A percentile compares a stretch with the other conserved stretches of the same genome.
Evolutionary conservation across 768 basidiomycete species (phyloP).

Genomic region (Boletus bicolor): DNA sequence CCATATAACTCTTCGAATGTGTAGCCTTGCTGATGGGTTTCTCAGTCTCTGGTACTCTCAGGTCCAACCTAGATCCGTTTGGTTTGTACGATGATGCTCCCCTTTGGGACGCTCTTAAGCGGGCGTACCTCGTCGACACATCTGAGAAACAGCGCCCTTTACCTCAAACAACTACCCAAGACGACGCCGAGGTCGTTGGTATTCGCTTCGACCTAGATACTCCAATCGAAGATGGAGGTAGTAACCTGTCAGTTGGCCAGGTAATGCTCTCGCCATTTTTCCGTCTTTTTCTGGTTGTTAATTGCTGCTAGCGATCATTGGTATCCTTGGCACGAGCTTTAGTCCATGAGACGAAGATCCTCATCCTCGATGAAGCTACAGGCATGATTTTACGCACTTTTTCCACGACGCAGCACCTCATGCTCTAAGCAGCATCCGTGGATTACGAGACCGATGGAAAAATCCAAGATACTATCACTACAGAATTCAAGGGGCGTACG

Average conservation of each 20-base stretch:
- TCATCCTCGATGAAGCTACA: slow-evolving; percentile 90
- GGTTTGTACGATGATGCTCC: slow-evolving; percentile 71
- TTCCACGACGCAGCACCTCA: not conserved
- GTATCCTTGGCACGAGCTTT: slow-evolving; percentile 87
- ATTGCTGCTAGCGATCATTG: slow-evolving; percentile 66
- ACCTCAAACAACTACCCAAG: slow-evolving; percentile 34
- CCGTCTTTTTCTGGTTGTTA: not conserved
- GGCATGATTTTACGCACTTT: slow-evolving; percentile 33
- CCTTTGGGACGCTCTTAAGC: slow-evolving; percentile 85
- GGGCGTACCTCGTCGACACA: slow-evolving; percentile 75
- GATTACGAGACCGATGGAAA: slow-evolving; percentile 88
- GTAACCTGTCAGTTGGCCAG: slow-evolving; percentile 72
- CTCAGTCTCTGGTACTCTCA: slow-evolving; percentile 72
- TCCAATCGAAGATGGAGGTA: slow-evolving; percentile 81
- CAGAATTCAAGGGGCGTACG: slow-evolving; percentile 80
- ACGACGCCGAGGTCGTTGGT: slow-evolving; percentile 38
- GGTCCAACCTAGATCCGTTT: slow-evolving; percentile 90
- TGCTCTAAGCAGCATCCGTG: slow-evolving; percentile 56
- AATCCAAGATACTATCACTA: slow-evolving; percentile 87
- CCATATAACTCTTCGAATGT: slow-evolving; percentile 3
- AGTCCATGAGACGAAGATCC: slow-evolving; percentile 79
- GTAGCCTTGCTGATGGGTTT: slow-evolving; percentile 9
- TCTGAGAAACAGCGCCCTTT: slow-evolving; percentile 20
- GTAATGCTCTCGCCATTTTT: not conserved
- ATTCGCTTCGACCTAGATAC: slow-evolving; percentile 79